Conservation (phyloP, 2,329 filamentous ascomycete species). For the Colletotrichum falcatum region DNA sequence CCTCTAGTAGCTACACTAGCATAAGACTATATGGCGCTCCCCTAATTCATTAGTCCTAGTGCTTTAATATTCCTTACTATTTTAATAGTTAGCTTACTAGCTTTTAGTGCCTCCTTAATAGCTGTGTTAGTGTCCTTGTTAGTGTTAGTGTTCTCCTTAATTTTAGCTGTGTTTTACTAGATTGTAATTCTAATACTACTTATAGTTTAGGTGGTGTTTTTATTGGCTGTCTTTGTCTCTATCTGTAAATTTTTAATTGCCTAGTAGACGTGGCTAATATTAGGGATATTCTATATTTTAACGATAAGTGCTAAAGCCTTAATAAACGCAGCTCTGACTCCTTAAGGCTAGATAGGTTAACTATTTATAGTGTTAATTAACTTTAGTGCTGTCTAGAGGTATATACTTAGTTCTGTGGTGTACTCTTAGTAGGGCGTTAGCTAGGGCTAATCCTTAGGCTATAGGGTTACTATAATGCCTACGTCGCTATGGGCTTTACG, state of each 20-base stretch:
- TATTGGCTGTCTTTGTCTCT: constrained; percentile 11
- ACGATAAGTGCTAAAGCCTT: constrained; percentile 1
- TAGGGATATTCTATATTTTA: constrained; percentile 14
- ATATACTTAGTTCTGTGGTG: constrained; percentile 16
- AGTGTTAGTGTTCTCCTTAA: constrained; percentile 8
- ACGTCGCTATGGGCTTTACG: constrained; percentile 20
- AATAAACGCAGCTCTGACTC: constrained; percentile 4
- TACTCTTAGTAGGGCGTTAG: constrained; percentile 21
- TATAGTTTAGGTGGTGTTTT: constrained; percentile 9
- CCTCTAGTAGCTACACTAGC: not conserved
- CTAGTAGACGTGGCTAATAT: constrained; percentile 4
- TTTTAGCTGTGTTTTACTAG: constrained; percentile 6
- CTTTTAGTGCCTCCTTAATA: not conserved
- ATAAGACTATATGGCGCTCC: not conserved
- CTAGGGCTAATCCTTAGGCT: constrained; percentile 20
- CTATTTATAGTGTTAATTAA: constrained; percentile 20
- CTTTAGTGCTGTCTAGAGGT: constrained; percentile 20
- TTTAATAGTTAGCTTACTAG: not conserved
- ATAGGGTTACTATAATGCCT: constrained; percentile 16
- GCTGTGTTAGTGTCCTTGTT: not conserved
- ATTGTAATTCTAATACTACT: not conserved
- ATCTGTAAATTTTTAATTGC: constrained; percentile 12
- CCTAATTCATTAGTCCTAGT: not conserved
- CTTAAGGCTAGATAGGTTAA: constrained; percentile 6
- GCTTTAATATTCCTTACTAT: not conserved